Evolutionary conservation across 495 filamentous ascomycete genomes (phyloP), one percentile per base, ranked within the genome.

Genomic region (Penicillium soppii): DNA sequence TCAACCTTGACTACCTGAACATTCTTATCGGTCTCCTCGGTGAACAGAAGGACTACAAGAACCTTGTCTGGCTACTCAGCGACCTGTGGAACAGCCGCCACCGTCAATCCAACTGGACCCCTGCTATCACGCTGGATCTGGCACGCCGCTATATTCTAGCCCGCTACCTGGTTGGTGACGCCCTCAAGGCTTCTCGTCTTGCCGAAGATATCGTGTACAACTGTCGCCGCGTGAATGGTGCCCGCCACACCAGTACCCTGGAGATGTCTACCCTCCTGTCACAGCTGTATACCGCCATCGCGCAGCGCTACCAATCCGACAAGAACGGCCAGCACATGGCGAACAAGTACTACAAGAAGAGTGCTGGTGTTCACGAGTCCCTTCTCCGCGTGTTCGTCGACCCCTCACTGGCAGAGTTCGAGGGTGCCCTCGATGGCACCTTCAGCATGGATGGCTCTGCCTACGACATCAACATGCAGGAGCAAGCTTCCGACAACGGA

Each of bases 151-250:
- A 68, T 32, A 64, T 68, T 32, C 52, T 71, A n/a, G 69, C 64
- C 35, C 68, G 67, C 36, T 73, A 70, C 52, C 56, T 71, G 26
- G 54, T 58, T 1, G 65, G 59, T 29, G 68, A 71, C 19, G 46
- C 56, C 17, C 42, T 59, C 10, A 63, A 61, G 26, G 61, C 70
- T 5, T 53, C 67, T 17, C 70, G 70, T 21, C 65, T 73, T 7
- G 65, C 70, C 16, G 68, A 73, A 50, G 70, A 73, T 38, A 69
- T 71, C 21, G 68, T 73, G 4, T 73, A 73, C 59, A 73, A 73
- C 58, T 70, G 68, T 57, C 59, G 60, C 12, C 70, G 70, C 22
- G 70, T 73, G 12, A 66, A 73, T 47, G 68, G 70, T 12, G 47
- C 62, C 12, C 62, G 61, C 43, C 66, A 71, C 56, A 43, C 61